phyloP scores from a whole-genome alignment of 2,329 filamentous ascomycete species.

The Gnomoniopsis sp. region DNA sequence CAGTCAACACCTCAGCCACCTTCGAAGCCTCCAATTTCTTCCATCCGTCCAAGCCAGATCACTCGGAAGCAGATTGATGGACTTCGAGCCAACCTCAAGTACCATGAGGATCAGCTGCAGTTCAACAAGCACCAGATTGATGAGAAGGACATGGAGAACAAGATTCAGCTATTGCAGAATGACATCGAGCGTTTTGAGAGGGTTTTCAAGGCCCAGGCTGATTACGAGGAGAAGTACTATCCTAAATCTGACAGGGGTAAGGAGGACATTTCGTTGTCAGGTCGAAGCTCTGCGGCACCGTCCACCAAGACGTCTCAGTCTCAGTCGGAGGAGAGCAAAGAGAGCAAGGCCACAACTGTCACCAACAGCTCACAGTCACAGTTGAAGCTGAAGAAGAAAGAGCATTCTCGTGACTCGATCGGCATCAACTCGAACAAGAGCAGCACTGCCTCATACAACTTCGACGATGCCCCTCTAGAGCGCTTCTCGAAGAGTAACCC shows the following conservation, averaged over 20 bases:
- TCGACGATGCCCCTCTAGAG: constrained; percentile 28
- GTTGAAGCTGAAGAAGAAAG: constrained; percentile 16
- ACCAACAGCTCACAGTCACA: constrained; percentile 15
- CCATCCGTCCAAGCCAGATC: constrained; percentile 59
- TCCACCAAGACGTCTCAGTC: constrained; percentile 24
- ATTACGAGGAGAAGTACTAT: constrained; percentile 42
- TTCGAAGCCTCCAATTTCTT: constrained; percentile 47
- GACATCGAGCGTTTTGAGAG: constrained; percentile 42
- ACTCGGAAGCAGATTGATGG: constrained; percentile 54
- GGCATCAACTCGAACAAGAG: constrained; percentile 17
- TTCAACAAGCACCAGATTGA: constrained; percentile 64
- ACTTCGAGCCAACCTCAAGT: constrained; percentile 51
- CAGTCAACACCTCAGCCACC: constrained; percentile 22
- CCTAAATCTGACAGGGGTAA: constrained; percentile 30
- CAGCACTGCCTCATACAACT: constrained; percentile 18
- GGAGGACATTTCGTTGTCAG: constrained; percentile 13
- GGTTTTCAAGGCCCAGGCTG: constrained; percentile 40
- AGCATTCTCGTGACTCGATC: constrained; percentile 16
- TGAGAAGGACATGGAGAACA: constrained; percentile 46
- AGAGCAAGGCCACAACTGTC: constrained; percentile 16
- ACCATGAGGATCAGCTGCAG: constrained; percentile 54
- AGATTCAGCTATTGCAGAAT: constrained; percentile 38
- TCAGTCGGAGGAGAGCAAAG: constrained; percentile 17
- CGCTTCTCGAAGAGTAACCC: constrained; percentile 22
- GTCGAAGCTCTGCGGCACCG: constrained; percentile 23